Conservation (phyloP, 2,329 filamentous ascomycete species). For the Talaromyces sp. region DNA sequence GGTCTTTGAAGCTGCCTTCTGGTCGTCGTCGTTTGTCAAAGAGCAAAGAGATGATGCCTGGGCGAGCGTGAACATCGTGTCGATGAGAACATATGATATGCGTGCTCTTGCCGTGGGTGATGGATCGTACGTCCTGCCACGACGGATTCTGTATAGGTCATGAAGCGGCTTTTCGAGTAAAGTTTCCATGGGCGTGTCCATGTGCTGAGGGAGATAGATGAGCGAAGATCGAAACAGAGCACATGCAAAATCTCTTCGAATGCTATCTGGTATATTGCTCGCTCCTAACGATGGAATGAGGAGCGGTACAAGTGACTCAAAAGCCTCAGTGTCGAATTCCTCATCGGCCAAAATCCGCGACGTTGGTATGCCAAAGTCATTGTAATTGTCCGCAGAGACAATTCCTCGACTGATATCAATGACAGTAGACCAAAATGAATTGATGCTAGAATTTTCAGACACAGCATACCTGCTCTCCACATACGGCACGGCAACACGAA, state of each 20-base stretch:
- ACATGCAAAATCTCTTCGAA: slow-evolving; percentile 64
- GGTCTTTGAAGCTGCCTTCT: slow-evolving; percentile 14
- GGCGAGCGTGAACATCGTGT: slow-evolving; percentile 70
- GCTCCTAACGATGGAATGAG: slow-evolving; percentile 70
- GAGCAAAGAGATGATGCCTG: slow-evolving; percentile 40
- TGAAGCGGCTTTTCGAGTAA: slow-evolving; percentile 52
- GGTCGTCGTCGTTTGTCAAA: slow-evolving; percentile 22
- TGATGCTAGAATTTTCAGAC: slow-evolving; percentile 36
- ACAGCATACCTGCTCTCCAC: slow-evolving; percentile 43
- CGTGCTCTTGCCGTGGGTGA: slow-evolving; percentile 59
- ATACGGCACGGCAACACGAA: slow-evolving; percentile 61
- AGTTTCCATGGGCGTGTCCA: slow-evolving; percentile 49
- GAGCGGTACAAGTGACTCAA: slow-evolving; percentile 59
- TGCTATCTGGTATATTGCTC: slow-evolving; percentile 58
- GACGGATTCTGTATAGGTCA: slow-evolving; percentile 59
- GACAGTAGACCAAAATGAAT: slow-evolving; percentile 65
- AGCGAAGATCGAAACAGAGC: slow-evolving; percentile 78
- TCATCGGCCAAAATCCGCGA: slow-evolving; percentile 61
- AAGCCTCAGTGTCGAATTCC: slow-evolving; percentile 72
- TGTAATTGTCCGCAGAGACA: slow-evolving; percentile 57
- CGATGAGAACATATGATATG: slow-evolving; percentile 75
- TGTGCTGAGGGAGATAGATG: slow-evolving; percentile 64
- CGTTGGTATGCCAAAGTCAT: slow-evolving; percentile 40
- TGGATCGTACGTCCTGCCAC: slow-evolving; percentile 67
- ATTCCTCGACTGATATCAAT: slow-evolving; percentile 64